Evolutionary conservation across 2,329 filamentous ascomycete genomes (phyloP).

Genomic region (Capronia americana): DNA sequence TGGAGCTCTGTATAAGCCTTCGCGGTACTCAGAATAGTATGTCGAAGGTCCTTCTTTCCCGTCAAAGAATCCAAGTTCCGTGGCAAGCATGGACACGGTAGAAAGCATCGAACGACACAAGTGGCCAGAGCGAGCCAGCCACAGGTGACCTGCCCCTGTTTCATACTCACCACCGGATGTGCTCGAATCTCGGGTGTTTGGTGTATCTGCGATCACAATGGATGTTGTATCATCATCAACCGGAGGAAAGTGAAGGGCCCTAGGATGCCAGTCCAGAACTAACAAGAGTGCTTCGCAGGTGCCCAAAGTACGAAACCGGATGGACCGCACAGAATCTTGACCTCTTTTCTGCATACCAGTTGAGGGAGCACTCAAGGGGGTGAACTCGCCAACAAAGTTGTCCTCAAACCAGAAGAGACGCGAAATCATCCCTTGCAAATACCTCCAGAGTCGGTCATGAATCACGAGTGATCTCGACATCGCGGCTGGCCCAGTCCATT

Average conservation of each 20-base stretch:
- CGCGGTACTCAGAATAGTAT: conserved; percentile 12
- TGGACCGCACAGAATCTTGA: conserved; percentile 9
- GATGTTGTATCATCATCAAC: conserved; percentile 11
- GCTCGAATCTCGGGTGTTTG: conserved; percentile 1
- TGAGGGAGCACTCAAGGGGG: conserved; percentile 8
- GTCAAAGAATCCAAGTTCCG: conserved; percentile 10
- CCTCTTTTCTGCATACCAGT: conserved; percentile 10
- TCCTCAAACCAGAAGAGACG: conserved; percentile 13
- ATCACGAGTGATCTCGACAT: conserved; percentile 2
- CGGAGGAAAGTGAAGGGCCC: conserved; percentile 9
- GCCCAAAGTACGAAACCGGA: conserved; percentile 12
- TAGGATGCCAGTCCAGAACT: conserved; percentile 11
- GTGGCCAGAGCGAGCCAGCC: conserved; percentile 12
- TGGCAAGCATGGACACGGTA: conserved; percentile 7
- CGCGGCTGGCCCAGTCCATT: conserved; percentile 8
- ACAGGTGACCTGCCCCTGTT: conserved; percentile 9
- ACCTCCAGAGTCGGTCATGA: conserved; percentile 13
- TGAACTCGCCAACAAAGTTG: conserved; percentile 12
- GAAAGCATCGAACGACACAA: conserved; percentile 13
- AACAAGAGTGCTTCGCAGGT: conserved; percentile 12
- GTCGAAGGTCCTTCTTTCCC: conserved; percentile 13
- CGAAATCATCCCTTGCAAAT: conserved; percentile 10
- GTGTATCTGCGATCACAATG: conserved; percentile 6
- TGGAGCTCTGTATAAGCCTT: conserved; percentile 1
- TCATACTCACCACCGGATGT: conserved; percentile 4